A percentile compares a stretch with the other conserved stretches of the same genome.
Evolutionary conservation across 495 filamentous ascomycete species (phyloP).

Genomic region (Chaetomium fimeti): DNA sequence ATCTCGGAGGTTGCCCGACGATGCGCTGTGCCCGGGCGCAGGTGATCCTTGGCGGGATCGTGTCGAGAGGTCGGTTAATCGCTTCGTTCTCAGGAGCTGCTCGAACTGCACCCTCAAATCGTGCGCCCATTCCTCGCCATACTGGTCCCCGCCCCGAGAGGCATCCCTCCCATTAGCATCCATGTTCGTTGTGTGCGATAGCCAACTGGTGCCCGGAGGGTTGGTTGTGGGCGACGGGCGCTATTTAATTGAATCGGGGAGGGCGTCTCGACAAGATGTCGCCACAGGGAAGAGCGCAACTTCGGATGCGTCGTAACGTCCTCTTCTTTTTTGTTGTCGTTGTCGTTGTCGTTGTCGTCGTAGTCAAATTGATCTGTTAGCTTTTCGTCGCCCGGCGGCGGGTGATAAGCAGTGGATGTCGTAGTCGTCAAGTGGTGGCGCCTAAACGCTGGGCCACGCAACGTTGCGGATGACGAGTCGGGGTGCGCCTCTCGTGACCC

Average conservation of each 20-base stretch:
- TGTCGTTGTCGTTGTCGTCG: not conserved
- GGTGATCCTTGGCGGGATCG: slow-evolving; percentile 55
- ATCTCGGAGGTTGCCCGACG: slow-evolving; percentile 44
- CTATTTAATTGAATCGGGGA: not conserved
- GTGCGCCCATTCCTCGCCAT: slow-evolving; percentile 54
- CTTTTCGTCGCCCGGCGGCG: not conserved
- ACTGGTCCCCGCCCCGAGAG: slow-evolving; percentile 37
- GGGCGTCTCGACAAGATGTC: not conserved
- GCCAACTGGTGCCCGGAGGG: not conserved
- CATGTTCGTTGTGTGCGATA: slow-evolving; percentile 24
- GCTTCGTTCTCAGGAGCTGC: slow-evolving; percentile 70
- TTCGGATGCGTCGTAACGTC: not conserved
- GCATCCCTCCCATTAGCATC: slow-evolving; percentile 27
- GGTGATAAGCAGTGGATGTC: not conserved
- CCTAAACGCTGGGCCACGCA: slow-evolving; percentile 30
- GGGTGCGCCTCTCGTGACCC: not conserved
- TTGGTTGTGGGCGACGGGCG: not conserved
- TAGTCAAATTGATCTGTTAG: not conserved
- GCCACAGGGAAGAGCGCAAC: not conserved
- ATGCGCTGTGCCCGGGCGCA: slow-evolving; percentile 48
- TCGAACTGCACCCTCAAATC: slow-evolving; percentile 64
- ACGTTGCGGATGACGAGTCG: slow-evolving; percentile 19
- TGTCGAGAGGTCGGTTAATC: slow-evolving; percentile 69
- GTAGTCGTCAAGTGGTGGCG: slow-evolving; percentile 18
- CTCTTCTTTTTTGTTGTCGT: not conserved